Percentiles rank a stretch among this genome's conserved stretches.
phyloP scores from a whole-genome alignment of 352 stramenopile genomes.

The Pythium utonaiense region DNA sequence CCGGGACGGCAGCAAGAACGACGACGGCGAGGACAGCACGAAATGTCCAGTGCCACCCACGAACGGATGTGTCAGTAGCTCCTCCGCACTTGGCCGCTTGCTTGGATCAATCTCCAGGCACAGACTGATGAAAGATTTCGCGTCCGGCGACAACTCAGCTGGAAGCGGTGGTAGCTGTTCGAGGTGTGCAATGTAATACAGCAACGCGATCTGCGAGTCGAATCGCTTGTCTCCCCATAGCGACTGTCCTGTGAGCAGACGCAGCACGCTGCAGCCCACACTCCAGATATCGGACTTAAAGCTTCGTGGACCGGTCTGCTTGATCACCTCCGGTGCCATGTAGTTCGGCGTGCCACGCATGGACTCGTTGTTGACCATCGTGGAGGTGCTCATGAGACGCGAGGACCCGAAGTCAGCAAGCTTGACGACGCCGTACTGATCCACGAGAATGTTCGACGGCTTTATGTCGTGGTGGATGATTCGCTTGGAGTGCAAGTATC shows the following conservation, averaged over 20 bases:
- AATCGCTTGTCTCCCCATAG: conserved; percentile 84
- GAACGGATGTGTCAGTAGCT: conserved; percentile 91
- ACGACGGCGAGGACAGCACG: not conserved
- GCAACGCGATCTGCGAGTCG: conserved; percentile 58
- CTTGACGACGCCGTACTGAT: conserved; percentile 92
- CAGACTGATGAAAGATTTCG: conserved; percentile 41
- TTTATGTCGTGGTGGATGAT: conserved; percentile 87
- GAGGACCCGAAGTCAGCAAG: conserved; percentile 94
- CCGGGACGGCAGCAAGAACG: not conserved
- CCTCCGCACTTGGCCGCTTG: conserved; percentile 74
- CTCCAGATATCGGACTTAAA: conserved; percentile 83
- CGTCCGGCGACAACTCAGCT: conserved; percentile 32
- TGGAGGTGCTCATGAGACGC: conserved; percentile 49
- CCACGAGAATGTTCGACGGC: conserved; percentile 93
- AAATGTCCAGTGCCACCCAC: conserved; percentile 26
- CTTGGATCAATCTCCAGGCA: conserved; percentile 49
- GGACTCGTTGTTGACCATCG: conserved; percentile 43
- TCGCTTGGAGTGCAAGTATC: conserved; percentile 80
- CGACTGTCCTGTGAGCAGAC: conserved; percentile 58
- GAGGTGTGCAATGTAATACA: conserved; percentile 63
- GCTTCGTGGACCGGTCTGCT: conserved; percentile 64
- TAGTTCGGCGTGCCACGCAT: conserved; percentile 84
- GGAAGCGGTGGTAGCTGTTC: conserved; percentile 40
- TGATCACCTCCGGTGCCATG: conserved; percentile 88
- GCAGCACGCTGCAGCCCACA: conserved; percentile 73